Evolutionary conservation across 139 green algal genomes (phyloP), one percentile per base, ranked within the genome.

Genomic region (Closterium sp.): DNA sequence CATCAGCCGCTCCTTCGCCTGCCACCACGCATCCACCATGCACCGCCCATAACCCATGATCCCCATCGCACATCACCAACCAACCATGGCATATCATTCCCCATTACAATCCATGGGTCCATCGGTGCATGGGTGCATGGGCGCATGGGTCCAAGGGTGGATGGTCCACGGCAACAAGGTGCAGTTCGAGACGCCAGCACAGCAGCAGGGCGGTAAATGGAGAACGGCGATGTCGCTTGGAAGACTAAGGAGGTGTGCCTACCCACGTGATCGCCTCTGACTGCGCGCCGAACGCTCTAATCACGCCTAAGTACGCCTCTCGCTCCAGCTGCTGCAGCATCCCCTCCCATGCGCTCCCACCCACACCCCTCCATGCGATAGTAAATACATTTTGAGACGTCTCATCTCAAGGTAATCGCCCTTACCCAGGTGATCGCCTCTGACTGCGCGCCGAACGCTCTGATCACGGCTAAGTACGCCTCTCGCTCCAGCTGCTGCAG

Each of bases 1-100:
- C 31, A 93, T 91, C 33, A 93, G 89, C 55, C 25, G 5, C 84
- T 93, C 91, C 84, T 93, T 93, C 12, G 64, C 90, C 90, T 93
- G 90, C 88, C n/a, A 86, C 3, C n/a, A n/a, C n/a, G n/a, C n/a
- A n/a, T n/a, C n/a, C n/a, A 2, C n/a, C n/a, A 86, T 25, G 16
- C 4, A 0, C 16, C 3, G 5, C 2, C 28, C n/a, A n/a, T n/a
- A 32, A 1, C 7, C 81, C n/a, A 85, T 31, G 81, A n/a, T n/a
- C n/a, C n/a, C 30, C n/a, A 85, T 31, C 3, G n/a, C 81, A 85
- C n/a, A 10, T 10, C n/a, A 85, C n/a, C 81, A 31, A 16, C 19
- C n/a, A 16, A 85, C 81, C 81, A 28, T 86, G 55, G 16, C 55
- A 76, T 76, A 12, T 19, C 16, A 76, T 28, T 10, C 43, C 43